A percentile compares a stretch with the other conserved stretches of the same genome.
These are phyloP conservation scores for Candida endomychidarum DNA, from an alignment of 805 yeast genomes.

Conservation along the genomic window DNA sequence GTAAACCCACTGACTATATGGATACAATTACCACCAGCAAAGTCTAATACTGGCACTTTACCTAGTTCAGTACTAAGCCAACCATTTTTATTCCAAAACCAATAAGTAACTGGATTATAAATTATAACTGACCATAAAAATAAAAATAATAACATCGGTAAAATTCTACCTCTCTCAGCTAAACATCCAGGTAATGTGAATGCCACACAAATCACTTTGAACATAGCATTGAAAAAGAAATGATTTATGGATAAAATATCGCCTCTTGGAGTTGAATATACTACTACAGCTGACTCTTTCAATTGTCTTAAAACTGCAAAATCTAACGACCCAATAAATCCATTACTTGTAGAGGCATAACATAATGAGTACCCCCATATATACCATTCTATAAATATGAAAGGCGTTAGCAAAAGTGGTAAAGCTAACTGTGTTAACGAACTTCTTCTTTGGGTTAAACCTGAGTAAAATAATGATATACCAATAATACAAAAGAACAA, in stretches of 20 bases:
- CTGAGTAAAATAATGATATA: constrained; percentile 40
- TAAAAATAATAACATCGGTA: constrained; percentile 42
- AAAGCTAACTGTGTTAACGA: constrained; percentile 40
- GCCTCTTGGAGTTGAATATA: constrained; percentile 40
- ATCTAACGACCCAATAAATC: constrained; percentile 33
- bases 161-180: constrained; percentile 43
- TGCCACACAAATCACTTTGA: constrained; percentile 39
- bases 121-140: constrained; percentile 41
- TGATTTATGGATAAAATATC: constrained; percentile 35
- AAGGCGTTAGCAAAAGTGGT: constrained; percentile 31
- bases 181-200: constrained; percentile 45
- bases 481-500: constrained; percentile 36
- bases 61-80: constrained; percentile 39
- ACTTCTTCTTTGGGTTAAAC: constrained; percentile 43
- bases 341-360: constrained; percentile 33
- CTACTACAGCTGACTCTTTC: constrained; percentile 14
- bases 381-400: constrained; percentile 41
- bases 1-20: constrained; percentile 48
- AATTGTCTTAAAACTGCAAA: constrained; percentile 33
- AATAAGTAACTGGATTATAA: constrained; percentile 44
- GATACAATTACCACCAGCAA: constrained; percentile 47
- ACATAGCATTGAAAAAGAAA: constrained; percentile 38
- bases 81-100: constrained; percentile 47
- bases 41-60: constrained; percentile 39
- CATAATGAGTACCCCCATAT: constrained; percentile 46